Evolutionary conservation across 1,284 basidiomycete genomes (phyloP), one percentile per base, ranked within the genome.

Genomic region (Melampsora abietis-canadensis): DNA sequence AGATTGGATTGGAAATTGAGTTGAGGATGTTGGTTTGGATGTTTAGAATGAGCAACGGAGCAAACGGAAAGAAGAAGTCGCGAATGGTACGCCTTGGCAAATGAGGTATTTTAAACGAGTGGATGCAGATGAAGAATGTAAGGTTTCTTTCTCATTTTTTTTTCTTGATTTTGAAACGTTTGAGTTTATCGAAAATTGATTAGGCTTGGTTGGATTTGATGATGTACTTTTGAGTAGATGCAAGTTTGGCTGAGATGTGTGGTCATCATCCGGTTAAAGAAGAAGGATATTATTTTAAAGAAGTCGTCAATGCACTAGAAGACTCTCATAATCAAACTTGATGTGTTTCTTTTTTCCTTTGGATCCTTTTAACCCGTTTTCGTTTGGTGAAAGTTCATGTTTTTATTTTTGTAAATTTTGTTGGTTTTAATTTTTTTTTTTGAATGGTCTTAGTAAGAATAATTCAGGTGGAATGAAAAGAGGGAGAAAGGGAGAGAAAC

Each of bases 11-110:
- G 15, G n/a, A 62, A 48, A 54, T n/a, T n/a, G n/a, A n/a, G n/a
- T n/a, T 40, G 37, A 40, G 1, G 34, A 34, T 17, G 61, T n/a
- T n/a, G 57, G 47, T 57, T 21, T 27, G 1, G 17, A 4, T 78
- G n/a, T n/a, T n/a, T n/a, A 92, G 91, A 96, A 96, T 79, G 91
- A 94, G 63, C 93, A 97, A 84, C 85, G 95, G 76, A 91, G 94
- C 82, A 86, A 88, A 82, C 85, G 95, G 78, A 90, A 88, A 81
- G 92, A 94, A 78, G 95, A 98, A 83, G 81, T 81, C 12, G 88
- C 90, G 0, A 87, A 85, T 19, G 89, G 88, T 2, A 88, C 86
- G 19, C 84, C 85, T 1, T 96, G 94, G 92, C 81, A 87, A 78
- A 76, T 81, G 30, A 77, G 79, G 34, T 76, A 81, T 76, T 84